Base-by-base conservation (phyloP, 1,284 basidiomycete species). In the Trichosporon sp. region DNA sequence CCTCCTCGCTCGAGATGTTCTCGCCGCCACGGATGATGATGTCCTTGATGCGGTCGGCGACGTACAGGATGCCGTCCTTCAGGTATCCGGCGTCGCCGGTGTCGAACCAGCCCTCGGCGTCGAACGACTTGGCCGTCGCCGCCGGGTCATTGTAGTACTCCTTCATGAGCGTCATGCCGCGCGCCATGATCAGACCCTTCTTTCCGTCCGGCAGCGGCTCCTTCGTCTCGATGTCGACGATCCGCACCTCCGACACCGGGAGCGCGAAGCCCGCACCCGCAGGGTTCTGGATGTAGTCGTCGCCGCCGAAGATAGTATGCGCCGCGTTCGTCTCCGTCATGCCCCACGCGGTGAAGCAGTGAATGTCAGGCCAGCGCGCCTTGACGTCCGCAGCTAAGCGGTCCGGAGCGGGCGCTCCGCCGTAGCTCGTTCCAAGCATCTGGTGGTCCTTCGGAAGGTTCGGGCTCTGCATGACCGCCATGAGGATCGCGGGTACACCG, bases 281-380 rank as follows among this genome's bases (percentile, higher is more conserved):
- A 31, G 70, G 68, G 38, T 65, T 63, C n/a, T 23, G 68, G 12
- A 78, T 27, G 67, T 81, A 82, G 66, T 82, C 80, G 23, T 56
- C 29, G 2, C 80, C 79, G 3, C 74, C 75, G 25, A 78, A 68
- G 0, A 74, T 72, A 58, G 75, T 77, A 29, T 78, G 76, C 68
- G 77, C 76, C 1, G 80, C 80, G 34, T 81, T 82, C 6, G 78
- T 81, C 73, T 82, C 80, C 1, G 78, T 80, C 75, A 82, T 71
- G 3, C 80, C 80, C 66, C 80, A 82, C 0, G 78, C 80, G 0
- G 38, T 60, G 31, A 31, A 35, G 23, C 53, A 34, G 29, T 44
- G 56, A 18, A 23, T 44, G 38, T 77, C 76, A 1, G 80, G 80
- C 74, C 75, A 80, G 68, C 73, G 53, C 29, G 31, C 68, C 6